A percentile compares a stretch with the other conserved stretches of the same genome.
Evolutionary conservation across 2,329 filamentous ascomycete genomes (phyloP).

Genomic region (Cladosporium sp.): DNA sequence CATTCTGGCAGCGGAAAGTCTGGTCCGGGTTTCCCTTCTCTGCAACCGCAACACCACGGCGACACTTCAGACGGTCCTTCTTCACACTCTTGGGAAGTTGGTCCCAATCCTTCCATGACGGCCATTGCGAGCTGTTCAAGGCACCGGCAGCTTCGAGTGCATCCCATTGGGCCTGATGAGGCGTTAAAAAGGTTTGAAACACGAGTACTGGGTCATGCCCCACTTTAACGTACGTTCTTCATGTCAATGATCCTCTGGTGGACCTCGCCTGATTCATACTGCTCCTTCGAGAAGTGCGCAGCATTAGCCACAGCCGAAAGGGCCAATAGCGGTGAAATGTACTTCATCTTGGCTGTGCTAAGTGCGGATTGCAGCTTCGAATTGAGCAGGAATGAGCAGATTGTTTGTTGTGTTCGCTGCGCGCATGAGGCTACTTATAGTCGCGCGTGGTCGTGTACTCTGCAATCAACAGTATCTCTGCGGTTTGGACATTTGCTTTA

Average conservation of each 20-base stretch:
- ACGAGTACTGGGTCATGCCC: not conserved
- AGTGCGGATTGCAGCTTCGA: not conserved
- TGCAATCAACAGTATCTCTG: not conserved
- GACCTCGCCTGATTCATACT: slow-evolving; percentile 37
- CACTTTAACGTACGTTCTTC: slow-evolving; percentile 23
- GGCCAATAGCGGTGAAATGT: slow-evolving; percentile 14
- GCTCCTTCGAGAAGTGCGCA: slow-evolving; percentile 23
- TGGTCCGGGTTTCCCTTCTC: slow-evolving; percentile 31
- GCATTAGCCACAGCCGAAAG: slow-evolving; percentile 14
- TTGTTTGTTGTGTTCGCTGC: not conserved
- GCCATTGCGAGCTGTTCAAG: slow-evolving; percentile 17
- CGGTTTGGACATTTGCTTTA: not conserved
- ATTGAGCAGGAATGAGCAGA: not conserved
- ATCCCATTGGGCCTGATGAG: slow-evolving; percentile 20
- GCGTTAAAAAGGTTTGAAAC: not conserved
- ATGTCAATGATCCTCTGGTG: slow-evolving; percentile 33
- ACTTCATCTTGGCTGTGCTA: slow-evolving; percentile 16
- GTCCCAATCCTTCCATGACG: slow-evolving; percentile 34
- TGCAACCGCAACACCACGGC: slow-evolving; percentile 35
- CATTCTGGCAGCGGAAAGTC: slow-evolving; percentile 36
- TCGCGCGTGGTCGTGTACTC: not conserved
- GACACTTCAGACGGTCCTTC: slow-evolving; percentile 29
- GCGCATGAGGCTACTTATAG: not conserved
- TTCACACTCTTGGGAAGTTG: slow-evolving; percentile 25
- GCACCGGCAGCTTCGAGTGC: slow-evolving; percentile 19